Evolutionary conservation across 148 eudicot species (phyloP), one percentile per base, ranked within the genome.

Genomic region (Heliosperma pusillum): DNA sequence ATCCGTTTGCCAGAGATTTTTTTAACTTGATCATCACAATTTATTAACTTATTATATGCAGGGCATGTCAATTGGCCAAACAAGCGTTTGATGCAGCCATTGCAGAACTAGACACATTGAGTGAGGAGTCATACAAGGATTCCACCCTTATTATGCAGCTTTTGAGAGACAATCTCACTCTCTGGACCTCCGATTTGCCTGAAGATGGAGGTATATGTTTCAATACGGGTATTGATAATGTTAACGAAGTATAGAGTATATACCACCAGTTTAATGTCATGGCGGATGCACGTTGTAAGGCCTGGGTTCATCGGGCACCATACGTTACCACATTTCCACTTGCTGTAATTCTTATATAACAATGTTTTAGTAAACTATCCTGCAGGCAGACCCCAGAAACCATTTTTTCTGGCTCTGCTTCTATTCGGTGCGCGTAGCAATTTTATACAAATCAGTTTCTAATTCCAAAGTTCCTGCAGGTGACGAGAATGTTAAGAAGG

Each of bases 81-180:
- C 98, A 91, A 86, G 98, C 97, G 50, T 93, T 93, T 65, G 98
- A 94, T 80, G 98, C 91, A 85, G 98, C 98, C 29, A 91, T 94
- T 80, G 89, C 98, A 6, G 98, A 94, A 82, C 81, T 94, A 85
- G 98, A 94, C 80, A 88, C 93, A 16, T 82, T 91, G 85, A 91
- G 96, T 65, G 98, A 91, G 82, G 98, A 91, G 72, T 94, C 98
- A 19, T 94, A 94, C 89, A 94, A 94, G 81, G 98, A 94, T 80
- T 91, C 97, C 87, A 93, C 98, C 44, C 82, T 93, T 36, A 93
- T 93, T 24, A 91, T 93, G 98, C 98, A 93, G 77, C 93, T 93
- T 9, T 76, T 93, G 82, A 93, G 98, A 80, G 97, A 93, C 84
- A 94, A 94, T 71, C 97, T 94, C 80, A 91, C 98, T 80, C 89